These are phyloP conservation scores for Phyllosticta citribraziliensis DNA, from an alignment of 2,329 filamentous ascomycete species.

Conservation along the genomic window DNA sequence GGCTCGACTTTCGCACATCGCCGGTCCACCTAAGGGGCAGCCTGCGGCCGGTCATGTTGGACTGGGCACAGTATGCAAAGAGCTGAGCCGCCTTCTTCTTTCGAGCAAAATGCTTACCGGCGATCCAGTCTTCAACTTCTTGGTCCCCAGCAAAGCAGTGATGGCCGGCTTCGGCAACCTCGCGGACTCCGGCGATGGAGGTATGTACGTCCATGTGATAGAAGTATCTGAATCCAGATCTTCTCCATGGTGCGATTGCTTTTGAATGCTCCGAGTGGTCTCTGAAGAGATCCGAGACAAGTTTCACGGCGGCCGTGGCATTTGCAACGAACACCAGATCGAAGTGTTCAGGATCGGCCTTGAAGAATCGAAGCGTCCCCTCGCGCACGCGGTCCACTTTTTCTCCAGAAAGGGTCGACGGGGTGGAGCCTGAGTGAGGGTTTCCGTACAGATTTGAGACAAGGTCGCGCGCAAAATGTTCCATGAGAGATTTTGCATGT, in stretches of 20 bases:
- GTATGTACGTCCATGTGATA: constrained; percentile 84
- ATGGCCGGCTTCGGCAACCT: constrained; percentile 53
- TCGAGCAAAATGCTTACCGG: constrained; percentile 14
- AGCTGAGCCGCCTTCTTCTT: constrained; percentile 40
- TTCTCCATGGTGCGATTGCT: constrained; percentile 28
- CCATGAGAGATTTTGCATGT: constrained; percentile 66
- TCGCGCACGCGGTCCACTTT: constrained; percentile 48
- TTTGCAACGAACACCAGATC: constrained; percentile 89
- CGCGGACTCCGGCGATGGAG: constrained; percentile 69
- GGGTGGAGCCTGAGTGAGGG: constrained; percentile 72
- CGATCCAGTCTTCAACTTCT: constrained; percentile 58
- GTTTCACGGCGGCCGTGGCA: constrained; percentile 80
- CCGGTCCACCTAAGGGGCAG: constrained; percentile 61
- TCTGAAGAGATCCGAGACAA: constrained; percentile 69
- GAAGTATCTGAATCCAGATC: constrained; percentile 65
- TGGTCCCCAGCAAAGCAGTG: constrained; percentile 55
- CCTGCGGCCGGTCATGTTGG: constrained; percentile 78
- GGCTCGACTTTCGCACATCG: constrained; percentile 23
- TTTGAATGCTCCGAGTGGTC: constrained; percentile 43
- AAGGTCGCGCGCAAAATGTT: constrained; percentile 65
- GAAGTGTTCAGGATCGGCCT: constrained; percentile 69
- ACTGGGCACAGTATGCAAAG: constrained; percentile 84
- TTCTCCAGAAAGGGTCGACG: constrained; percentile 61
- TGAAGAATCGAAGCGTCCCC: constrained; percentile 64
- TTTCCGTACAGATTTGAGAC: constrained; percentile 73